Conservation (phyloP, 768 basidiomycete genomes). For the Boletellus ananiceps region DNA sequence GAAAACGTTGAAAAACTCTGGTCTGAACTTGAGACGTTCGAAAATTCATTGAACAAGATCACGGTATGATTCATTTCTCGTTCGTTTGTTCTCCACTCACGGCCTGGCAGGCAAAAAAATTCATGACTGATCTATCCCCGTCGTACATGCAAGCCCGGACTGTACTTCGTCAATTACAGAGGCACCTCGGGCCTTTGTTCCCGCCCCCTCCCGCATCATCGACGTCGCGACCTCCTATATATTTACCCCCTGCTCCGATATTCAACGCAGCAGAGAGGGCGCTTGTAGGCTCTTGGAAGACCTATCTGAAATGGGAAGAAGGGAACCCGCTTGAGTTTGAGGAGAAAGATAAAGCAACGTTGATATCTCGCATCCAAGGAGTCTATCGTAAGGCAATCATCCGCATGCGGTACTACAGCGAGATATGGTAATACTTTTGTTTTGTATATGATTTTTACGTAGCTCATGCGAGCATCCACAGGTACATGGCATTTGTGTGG, state of each 20-base stretch:
- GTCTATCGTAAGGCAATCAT: conserved; percentile 88
- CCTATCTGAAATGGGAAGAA: conserved; percentile 94
- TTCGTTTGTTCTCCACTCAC: conserved; percentile 9
- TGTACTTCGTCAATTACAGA: conserved; percentile 76
- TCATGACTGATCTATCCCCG: conserved; percentile 88
- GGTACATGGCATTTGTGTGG: conserved; percentile 91
- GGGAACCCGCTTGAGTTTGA: conserved; percentile 91
- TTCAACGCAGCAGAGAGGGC: conserved; percentile 70
- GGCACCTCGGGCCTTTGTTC: conserved; percentile 61
- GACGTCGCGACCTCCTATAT: conserved; percentile 40
- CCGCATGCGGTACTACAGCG: conserved; percentile 90
- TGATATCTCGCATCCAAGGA: conserved; percentile 69
- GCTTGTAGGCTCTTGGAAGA: conserved; percentile 83
- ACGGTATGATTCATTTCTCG: conserved; percentile 44
- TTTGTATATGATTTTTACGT: not conserved
- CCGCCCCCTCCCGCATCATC: conserved; percentile 44
- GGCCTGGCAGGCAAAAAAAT: conserved; percentile 76
- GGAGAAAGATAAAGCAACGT: conserved; percentile 64
- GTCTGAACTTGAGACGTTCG: conserved; percentile 92
- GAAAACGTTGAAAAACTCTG: conserved; percentile 91
- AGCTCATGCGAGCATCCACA: conserved; percentile 30
- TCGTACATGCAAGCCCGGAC: conserved; percentile 94
- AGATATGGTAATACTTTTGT: conserved; percentile 68
- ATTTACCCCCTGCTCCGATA: conserved; percentile 66
- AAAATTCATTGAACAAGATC: conserved; percentile 82